A percentile compares a stretch with the other conserved stretches of the same genome.
Evolutionary conservation across 108 stramenopile species (phyloP).

Genomic region (Nitzschia sp.): DNA sequence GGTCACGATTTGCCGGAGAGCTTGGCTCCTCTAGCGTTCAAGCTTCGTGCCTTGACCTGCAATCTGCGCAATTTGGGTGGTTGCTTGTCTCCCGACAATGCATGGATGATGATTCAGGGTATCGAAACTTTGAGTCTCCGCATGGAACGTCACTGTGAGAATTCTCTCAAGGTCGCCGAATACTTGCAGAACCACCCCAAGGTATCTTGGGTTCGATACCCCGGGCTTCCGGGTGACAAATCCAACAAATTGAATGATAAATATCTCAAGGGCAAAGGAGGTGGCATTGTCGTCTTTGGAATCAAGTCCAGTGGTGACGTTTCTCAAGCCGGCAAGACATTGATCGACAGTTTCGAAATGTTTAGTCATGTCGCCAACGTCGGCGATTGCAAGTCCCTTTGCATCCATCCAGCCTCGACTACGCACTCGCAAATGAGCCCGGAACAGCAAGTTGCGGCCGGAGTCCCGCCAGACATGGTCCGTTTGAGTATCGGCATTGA

Average conservation of each 20-base stretch:
- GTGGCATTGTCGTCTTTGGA: slow-evolving; percentile 79
- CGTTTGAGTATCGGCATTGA: slow-evolving; percentile 86
- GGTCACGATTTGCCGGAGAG: slow-evolving; percentile 73
- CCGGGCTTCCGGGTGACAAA: slow-evolving; percentile 65
- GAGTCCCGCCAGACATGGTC: slow-evolving; percentile 73
- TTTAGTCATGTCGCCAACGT: slow-evolving; percentile 92
- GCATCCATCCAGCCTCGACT: slow-evolving; percentile 88
- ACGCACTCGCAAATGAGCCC: slow-evolving; percentile 83
- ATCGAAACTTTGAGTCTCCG: slow-evolving; percentile 87
- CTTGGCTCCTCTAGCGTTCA: slow-evolving; percentile 75
- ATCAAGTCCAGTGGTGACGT: slow-evolving; percentile 53
- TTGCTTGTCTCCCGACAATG: slow-evolving; percentile 81
- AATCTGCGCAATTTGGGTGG: slow-evolving; percentile 85
- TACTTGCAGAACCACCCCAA: slow-evolving; percentile 66
- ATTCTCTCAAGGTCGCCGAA: slow-evolving; percentile 73
- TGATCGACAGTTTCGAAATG: slow-evolving; percentile 74
- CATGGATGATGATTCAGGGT: slow-evolving; percentile 85
- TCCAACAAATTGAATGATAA: slow-evolving; percentile 60
- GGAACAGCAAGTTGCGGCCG: slow-evolving; percentile 69
- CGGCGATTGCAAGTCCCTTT: slow-evolving; percentile 80
- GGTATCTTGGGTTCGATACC: slow-evolving; percentile 82
- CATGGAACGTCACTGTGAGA: slow-evolving; percentile 88
- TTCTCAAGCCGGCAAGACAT: slow-evolving; percentile 54
- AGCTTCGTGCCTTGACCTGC: slow-evolving; percentile 63
- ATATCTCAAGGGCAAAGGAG: slow-evolving; percentile 75